Evolutionary conservation across 192 early-diverging fungal species (phyloP).

Genomic region (Linnemannia exigua): DNA sequence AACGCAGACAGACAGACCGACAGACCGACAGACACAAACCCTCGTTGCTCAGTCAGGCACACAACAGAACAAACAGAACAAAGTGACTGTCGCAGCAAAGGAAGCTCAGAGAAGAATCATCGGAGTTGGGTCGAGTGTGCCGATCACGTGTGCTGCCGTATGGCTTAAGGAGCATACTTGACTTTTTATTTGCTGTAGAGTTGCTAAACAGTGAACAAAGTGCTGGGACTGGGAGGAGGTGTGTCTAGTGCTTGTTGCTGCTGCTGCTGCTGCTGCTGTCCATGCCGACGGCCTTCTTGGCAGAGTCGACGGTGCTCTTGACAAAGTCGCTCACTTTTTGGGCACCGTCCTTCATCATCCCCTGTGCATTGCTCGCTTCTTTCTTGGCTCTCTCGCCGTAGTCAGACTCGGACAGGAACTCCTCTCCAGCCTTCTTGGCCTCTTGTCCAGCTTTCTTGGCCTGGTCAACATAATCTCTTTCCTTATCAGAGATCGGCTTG

Average conservation of each 20-base stretch:
- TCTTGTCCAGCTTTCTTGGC: conserved; percentile 1
- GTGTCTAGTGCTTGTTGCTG: background rate
- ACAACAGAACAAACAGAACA: background rate
- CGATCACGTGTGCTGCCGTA: background rate
- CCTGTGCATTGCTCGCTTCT: conserved; percentile 12
- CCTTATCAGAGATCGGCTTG: background rate
- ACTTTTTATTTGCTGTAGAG: too few relatives aligned
- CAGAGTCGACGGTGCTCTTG: conserved; percentile 34
- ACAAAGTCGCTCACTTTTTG: conserved; percentile 41
- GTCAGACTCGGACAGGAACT: background rate
- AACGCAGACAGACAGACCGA: background rate
- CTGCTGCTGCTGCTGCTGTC: conserved; percentile 11
- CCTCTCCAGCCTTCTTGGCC: background rate
- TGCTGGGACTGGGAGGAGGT: too few relatives aligned
- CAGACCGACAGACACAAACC: too few relatives aligned
- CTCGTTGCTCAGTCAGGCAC: too few relatives aligned
- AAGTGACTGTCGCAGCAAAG: background rate
- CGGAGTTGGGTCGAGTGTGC: too few relatives aligned
- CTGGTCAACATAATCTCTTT: conserved; percentile 13
- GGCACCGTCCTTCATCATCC: conserved; percentile 26
- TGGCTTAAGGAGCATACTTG: too few relatives aligned
- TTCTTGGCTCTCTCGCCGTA: conserved; percentile 4
- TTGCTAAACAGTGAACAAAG: background rate
- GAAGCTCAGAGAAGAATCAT: conserved; percentile 2
- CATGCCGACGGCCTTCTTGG: conserved; percentile 41